phyloP scores from a whole-genome alignment of 2,329 filamentous ascomycete genomes.

The Blastomyces emzantsi region DNA sequence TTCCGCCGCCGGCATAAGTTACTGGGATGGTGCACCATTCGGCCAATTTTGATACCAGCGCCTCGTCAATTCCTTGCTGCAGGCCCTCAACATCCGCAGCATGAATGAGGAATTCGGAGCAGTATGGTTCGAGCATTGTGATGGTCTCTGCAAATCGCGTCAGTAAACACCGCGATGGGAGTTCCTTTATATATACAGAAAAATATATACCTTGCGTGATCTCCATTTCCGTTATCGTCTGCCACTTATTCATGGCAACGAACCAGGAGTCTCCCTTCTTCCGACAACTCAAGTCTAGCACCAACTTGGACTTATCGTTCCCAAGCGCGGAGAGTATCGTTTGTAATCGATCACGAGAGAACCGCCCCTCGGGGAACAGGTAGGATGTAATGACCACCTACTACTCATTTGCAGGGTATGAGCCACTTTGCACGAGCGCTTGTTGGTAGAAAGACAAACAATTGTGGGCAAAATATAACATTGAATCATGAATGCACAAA shows the following conservation, averaged over 20 bases:
- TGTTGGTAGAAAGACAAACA: background rate
- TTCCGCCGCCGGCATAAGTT: slow-evolving; percentile 92
- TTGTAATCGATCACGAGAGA: slow-evolving; percentile 67
- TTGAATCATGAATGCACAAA: background rate
- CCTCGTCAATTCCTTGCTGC: slow-evolving; percentile 81
- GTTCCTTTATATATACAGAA: background rate
- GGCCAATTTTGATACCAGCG: slow-evolving; percentile 65
- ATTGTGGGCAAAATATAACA: background rate
- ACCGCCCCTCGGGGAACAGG: slow-evolving; percentile 75
- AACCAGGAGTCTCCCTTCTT: slow-evolving; percentile 70
- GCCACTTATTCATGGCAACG: slow-evolving; percentile 99
- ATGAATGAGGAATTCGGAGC: slow-evolving; percentile 94
- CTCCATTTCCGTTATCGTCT: slow-evolving; percentile 94
- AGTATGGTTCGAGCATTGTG: slow-evolving; percentile 72
- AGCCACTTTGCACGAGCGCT: slow-evolving; percentile 4
- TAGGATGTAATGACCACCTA: slow-evolving; percentile 97
- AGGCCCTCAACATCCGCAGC: slow-evolving; percentile 94
- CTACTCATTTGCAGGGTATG: slow-evolving; percentile 17
- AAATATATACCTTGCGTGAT: slow-evolving; percentile 63
- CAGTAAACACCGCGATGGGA: background rate
- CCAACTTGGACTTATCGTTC: slow-evolving; percentile 68
- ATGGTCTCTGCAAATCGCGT: slow-evolving; percentile 59
- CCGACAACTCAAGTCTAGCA: slow-evolving; percentile 91
- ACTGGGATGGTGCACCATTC: slow-evolving; percentile 87
- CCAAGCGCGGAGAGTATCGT: slow-evolving; percentile 63